A percentile compares a stretch with the other conserved stretches of the same genome.
phyloP scores from a whole-genome alignment of 2,329 filamentous ascomycete genomes.

The Trichoderma sp. region DNA sequence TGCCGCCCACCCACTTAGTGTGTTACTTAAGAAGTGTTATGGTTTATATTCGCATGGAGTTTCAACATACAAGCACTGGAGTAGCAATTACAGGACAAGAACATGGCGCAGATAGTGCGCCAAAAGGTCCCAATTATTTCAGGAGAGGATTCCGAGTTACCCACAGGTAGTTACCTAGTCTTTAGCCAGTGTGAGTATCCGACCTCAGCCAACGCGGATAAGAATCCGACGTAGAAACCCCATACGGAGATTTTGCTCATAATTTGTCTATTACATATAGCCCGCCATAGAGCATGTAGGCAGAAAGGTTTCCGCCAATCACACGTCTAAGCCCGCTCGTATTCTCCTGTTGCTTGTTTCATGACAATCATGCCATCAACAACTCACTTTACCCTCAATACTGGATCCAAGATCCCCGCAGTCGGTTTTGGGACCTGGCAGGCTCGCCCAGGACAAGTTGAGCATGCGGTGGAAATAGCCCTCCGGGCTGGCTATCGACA shows the following conservation, averaged over 20 bases:
- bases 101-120: neutral
- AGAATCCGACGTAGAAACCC: neutral
- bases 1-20: neutral
- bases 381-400: conserved; percentile 61
- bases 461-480: conserved; percentile 66
- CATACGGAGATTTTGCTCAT: neutral
- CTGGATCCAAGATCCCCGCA: conserved; percentile 73
- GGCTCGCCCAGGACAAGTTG: conserved; percentile 65
- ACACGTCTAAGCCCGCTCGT: neutral
- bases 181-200: neutral
- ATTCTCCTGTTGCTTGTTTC: neutral
- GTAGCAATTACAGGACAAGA: neutral
- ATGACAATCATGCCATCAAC: neutral
- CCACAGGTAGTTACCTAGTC: neutral
- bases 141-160: neutral
- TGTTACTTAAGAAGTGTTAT: too few species aligned
- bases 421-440: conserved; percentile 80
- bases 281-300: neutral
- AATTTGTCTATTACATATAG: neutral
- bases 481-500: conserved; percentile 68
- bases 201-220: neutral
- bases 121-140: neutral
- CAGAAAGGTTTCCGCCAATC: neutral
- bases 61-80: neutral
- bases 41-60: neutral